Percentiles rank a stretch among this genome's conserved stretches.
Evolutionary conservation across 306 rosid species (phyloP).

Genomic region (Malus fusca): DNA sequence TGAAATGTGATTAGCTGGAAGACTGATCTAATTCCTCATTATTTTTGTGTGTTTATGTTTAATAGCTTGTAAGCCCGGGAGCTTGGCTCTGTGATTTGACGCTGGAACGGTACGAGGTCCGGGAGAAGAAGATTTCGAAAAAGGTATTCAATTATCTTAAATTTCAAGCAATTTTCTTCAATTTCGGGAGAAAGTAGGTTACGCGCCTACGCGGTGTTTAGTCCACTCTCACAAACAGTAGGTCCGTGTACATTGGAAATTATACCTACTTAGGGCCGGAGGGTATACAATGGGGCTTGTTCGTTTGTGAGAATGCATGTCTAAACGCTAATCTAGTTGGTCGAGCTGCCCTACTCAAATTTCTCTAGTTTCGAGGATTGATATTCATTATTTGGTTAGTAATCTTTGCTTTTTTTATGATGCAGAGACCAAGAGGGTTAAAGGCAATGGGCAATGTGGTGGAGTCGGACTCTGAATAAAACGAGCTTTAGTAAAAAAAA

Average conservation of each 20-base stretch:
- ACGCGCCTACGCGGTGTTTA: too few relatives aligned
- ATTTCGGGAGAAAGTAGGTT: too few relatives aligned
- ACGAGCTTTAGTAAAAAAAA: not conserved
- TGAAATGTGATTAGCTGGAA: not conserved
- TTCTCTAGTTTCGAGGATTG: not conserved
- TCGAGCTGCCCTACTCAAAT: too few relatives aligned
- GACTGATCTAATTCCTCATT: not conserved
- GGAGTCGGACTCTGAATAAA: slow-evolving; percentile 74
- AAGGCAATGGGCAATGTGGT: slow-evolving; percentile 92
- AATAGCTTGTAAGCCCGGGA: slow-evolving; percentile 64
- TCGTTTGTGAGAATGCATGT: not conserved
- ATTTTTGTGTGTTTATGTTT: not conserved
- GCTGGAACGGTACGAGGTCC: slow-evolving; percentile 79
- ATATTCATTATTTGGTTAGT: not conserved
- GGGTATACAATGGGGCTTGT: not conserved
- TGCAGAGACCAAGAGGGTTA: slow-evolving; percentile 89
- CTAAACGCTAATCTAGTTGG: not conserved
- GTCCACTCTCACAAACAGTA: not conserved
- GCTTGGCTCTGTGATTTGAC: slow-evolving; percentile 79
- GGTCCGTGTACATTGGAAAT: not conserved
- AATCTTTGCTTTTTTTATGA: not conserved
- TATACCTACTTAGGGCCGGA: not conserved
- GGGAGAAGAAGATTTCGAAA: slow-evolving; percentile 85
- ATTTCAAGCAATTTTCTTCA: too few relatives aligned
- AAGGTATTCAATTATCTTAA: slow-evolving; percentile 32